These are phyloP conservation scores for Fraxinus sp. DNA, from an alignment of 305 asterid species.

Conservation along the genomic window DNA sequence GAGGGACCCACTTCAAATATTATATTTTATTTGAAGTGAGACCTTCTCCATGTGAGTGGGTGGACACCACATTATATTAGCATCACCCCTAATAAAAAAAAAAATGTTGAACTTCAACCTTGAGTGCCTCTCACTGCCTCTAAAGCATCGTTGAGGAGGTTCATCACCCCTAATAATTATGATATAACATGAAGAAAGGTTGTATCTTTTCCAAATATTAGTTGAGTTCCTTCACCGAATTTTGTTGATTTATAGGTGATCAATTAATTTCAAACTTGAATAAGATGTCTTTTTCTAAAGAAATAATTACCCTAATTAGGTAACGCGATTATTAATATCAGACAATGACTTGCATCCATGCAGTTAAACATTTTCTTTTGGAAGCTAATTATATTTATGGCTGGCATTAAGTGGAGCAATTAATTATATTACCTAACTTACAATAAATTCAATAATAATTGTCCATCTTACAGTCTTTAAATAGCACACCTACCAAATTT, in stretches of 20 bases:
- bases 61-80: no score
- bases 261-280: neutral
- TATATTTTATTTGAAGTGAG: no score
- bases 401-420: slow-evolving; percentile 37
- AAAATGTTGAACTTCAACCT: no score
- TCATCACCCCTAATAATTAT: no score
- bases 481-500: slow-evolving; percentile 42
- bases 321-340: neutral
- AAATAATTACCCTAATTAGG: neutral
- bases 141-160: no score
- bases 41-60: no score
- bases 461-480: slow-evolving; percentile 23
- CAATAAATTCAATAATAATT: slow-evolving; percentile 33
- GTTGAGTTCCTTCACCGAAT: slow-evolving; percentile 17
- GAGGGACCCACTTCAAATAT: no score
- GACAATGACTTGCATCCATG: slow-evolving; percentile 9
- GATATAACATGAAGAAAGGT: no score
- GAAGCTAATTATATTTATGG: slow-evolving; percentile 22
- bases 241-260: slow-evolving; percentile 1
- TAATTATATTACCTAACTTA: slow-evolving; percentile 46
- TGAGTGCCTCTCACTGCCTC: no score
- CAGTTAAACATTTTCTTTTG: neutral
- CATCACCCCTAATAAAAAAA: no score
- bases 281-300: neutral
- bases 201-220: neutral